Base-by-base conservation (phyloP, 257 asterid genomes). In the Mitragyna speciosa region DNA sequence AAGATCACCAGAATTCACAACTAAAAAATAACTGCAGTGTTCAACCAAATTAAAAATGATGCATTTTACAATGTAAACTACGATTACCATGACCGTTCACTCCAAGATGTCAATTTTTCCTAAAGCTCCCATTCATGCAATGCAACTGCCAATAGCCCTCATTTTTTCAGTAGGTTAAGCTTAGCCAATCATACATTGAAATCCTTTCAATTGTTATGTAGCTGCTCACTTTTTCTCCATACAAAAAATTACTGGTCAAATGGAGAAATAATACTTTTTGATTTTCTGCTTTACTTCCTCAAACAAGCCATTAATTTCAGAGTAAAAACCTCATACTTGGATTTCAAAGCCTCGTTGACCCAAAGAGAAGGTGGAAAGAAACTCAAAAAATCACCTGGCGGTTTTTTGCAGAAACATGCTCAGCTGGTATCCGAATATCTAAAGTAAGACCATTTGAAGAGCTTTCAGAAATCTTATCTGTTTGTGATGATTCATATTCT, bases 351-450 rank as follows among this genome's bases (percentile, higher is more conserved):
- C 64, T 80, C 6, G 15, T 16, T 72, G 63, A 61, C 31, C 30
- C 39, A 56, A 19, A 70, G 22, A 14, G 0, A 20, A 36, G 17
- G 76, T 64, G 70, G 52, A 69, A 6, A 70, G 68, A 49, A 7
- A 82, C 20, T 66, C 83, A 75, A 54, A 74, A 82, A 88, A 75
- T 80, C 83, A 94, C 98, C 89, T 94, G 99, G 78, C 95, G 98
- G 87, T 96, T 96, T 61, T 97, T 89, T 73, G 97, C 97, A 77
- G 96, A 90, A 78, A 96, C 97, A 76, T 92, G 91, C 81, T 96
- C 98, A 76, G 99, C 97, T 83, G 99, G 97, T 86, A 96, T 94
- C 77, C 95, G 87, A 74, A 96, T 90, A 83, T 96, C 99, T 66
- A 96, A 83, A 49, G 99, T 92, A 79, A 94, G 98, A 70, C 95